Base-by-base conservation (phyloP, 768 basidiomycete genomes). In the Leucosporidium scottii region DNA sequence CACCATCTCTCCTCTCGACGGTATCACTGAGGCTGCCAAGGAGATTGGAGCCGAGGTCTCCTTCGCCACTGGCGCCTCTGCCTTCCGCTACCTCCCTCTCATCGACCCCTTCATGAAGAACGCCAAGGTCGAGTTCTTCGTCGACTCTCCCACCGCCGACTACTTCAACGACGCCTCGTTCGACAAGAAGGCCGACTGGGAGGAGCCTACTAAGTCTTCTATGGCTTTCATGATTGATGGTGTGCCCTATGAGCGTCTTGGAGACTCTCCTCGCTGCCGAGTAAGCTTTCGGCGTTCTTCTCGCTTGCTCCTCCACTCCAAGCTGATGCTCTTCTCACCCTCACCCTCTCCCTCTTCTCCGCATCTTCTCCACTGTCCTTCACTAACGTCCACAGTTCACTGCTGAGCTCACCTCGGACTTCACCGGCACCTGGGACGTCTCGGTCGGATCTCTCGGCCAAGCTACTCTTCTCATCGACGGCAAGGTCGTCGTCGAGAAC, bases 1-100 rank as follows among this genome's bases (percentile, higher is more conserved):
- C 75, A 72, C 75, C 21, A 72, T 77, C n/a, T 70, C 73, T 7
- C 78, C 79, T 0, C 77, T 78, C 63, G 73, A 78, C 36, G 80
- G 75, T 4, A 75, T 81, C 44, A 62, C 63, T 0, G 62, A 59
- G 13, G 74, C 65, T 17, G 77, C 77, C 56, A 74, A 77, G 59
- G 76, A 72, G 56, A 4, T 59, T 25, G 63, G 53, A 9, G 63
- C 70, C 3, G 7, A 62, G 3, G 67, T 74, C n/a, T 56, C 59
- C 7, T 68, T 60, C 57, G 27, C 64, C 6, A 56, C 58, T 25
- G 74, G 74, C 13, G 66, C 56, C 12, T n/a, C 10, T 8, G 55
- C 73, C 61, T 65, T 71, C 57, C 55, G 69, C 66, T 72, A 59
- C 65, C 61, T 64, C 60, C 58, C 39, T 6, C 65, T 65, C 21